Percentiles rank a stretch among this genome's conserved stretches.
These are phyloP conservation scores for Penicillium herquei DNA, from an alignment of 495 filamentous ascomycete species.

Conservation along the genomic window DNA sequence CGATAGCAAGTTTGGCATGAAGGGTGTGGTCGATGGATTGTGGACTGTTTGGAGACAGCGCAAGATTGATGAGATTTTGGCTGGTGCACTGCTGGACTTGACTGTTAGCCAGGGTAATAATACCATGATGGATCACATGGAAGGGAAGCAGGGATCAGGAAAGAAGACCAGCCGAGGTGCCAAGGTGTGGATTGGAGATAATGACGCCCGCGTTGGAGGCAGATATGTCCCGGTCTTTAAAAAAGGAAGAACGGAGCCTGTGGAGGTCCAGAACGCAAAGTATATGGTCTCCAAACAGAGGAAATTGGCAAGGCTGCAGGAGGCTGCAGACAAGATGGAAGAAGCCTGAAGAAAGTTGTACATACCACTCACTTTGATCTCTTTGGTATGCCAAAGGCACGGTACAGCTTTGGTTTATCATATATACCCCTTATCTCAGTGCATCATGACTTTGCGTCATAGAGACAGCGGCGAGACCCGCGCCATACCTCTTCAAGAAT, in stretches of 20 bases:
- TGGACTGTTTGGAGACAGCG: constrained; percentile 80
- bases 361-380: constrained; percentile 11
- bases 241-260: constrained; percentile 57
- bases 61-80: constrained; percentile 87
- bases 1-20: constrained; percentile 58
- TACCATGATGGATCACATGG: constrained; percentile 18
- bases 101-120: constrained; percentile 53
- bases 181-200: constrained; percentile 70
- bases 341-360: constrained; percentile 9
- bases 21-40: constrained; percentile 66
- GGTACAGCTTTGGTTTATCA: background rate
- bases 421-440: background rate
- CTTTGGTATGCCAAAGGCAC: too few species aligned
- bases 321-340: constrained; percentile 16
- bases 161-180: constrained; percentile 42
- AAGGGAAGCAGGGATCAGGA: constrained; percentile 19
- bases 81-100: constrained; percentile 63
- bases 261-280: constrained; percentile 72
- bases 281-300: constrained; percentile 72
- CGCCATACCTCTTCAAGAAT: constrained; percentile 87
- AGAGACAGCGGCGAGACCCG: constrained; percentile 71
- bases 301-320: constrained; percentile 24
- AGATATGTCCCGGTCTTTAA: constrained; percentile 70
- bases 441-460: constrained; percentile 57
- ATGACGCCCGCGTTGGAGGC: constrained; percentile 57